Conservation (phyloP, 345 rosid species). For the Kandelia obovata region DNA sequence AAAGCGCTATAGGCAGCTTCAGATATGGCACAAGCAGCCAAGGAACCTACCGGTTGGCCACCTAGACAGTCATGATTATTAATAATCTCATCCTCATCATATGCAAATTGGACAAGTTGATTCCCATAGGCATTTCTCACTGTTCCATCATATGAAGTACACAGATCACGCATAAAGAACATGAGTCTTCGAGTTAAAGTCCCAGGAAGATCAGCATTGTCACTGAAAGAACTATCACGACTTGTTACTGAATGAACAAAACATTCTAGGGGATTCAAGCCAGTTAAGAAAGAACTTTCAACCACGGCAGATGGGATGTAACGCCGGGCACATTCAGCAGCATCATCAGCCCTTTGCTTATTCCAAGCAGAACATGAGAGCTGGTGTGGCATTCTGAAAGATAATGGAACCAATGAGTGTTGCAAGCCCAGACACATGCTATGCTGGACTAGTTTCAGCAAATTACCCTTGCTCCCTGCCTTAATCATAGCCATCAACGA, state of each 20-base stretch:
- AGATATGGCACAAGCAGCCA: slow-evolving; percentile 78
- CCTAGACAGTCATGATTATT: slow-evolving; percentile 34
- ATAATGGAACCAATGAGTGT: slow-evolving; percentile 66
- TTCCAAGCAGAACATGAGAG: slow-evolving; percentile 75
- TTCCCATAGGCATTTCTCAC: slow-evolving; percentile 79
- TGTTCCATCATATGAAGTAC: slow-evolving; percentile 75
- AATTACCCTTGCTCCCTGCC: slow-evolving; percentile 93
- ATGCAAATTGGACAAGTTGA: slow-evolving; percentile 71
- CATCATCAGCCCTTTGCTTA: slow-evolving; percentile 34
- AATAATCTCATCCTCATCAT: slow-evolving; percentile 23
- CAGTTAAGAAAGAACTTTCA: slow-evolving; percentile 63
- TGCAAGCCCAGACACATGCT: slow-evolving; percentile 89
- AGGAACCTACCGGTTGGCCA: slow-evolving; percentile 75
- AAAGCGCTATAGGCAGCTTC: slow-evolving; percentile 97
- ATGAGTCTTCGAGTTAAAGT: slow-evolving; percentile 69
- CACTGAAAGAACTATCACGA: slow-evolving; percentile 81
- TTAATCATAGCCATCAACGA: slow-evolving; percentile 73
- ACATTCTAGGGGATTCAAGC: slow-evolving; percentile 77
- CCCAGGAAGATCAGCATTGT: slow-evolving; percentile 96
- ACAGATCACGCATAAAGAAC: slow-evolving; percentile 87
- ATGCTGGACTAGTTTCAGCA: slow-evolving; percentile 75
- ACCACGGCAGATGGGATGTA: slow-evolving; percentile 75
- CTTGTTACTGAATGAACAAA: slow-evolving; percentile 84
- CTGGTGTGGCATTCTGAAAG: slow-evolving; percentile 72
- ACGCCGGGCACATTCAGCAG: slow-evolving; percentile 40